Base-by-base conservation (phyloP, 2,329 filamentous ascomycete genomes). In the Kalmusia sp. region DNA sequence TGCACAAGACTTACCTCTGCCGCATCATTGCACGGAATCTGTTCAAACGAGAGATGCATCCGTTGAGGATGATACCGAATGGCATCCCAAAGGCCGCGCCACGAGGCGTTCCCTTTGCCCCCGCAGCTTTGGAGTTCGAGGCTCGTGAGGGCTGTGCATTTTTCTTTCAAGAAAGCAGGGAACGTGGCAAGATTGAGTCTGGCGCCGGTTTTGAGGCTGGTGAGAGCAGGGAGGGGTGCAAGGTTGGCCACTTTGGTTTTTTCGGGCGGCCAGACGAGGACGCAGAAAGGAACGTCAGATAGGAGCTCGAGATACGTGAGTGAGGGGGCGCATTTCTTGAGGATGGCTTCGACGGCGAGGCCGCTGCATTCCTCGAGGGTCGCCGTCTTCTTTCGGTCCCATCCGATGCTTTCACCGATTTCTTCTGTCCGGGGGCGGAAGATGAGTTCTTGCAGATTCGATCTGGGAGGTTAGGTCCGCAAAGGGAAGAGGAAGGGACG, bases 61-160 rank as follows among this genome's bases (percentile, higher is more conserved):
- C 45, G 45, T 4, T 12, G 17, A 8, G 45, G 45, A 24, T 49
- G 45, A 15, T 49, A 28, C 14, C 45, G 33, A 15, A 49, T 49
- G 6, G 45, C 45, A 6, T 21, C 17, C 45, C 45, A 49, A 14
- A 49, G 45, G n/a, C 25, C 6, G 4, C 34, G 21, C 45, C 45
- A 49, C 15, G 6, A 9, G 9, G 9, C 14, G 9, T 39, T 22
- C 5, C 45, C 33, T 8, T 14, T 15, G 14, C 24, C 33, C 5
- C 4, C 2, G 9, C 33, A 28, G 15, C 3, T 21, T 17, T 40
- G 15, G 14, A 49, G 45, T 22, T 38, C 24, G 8, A 49, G 45
- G 2, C 37, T 21, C 25, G 7, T 31, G 33, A 49, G 45, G 5
- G 31, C 31, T 3, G 9, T 12, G 17, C 31, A 34, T 28, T 49